Base-by-base conservation (phyloP, 208 protist genomes). In the Trypanosoma lewisi region DNA sequence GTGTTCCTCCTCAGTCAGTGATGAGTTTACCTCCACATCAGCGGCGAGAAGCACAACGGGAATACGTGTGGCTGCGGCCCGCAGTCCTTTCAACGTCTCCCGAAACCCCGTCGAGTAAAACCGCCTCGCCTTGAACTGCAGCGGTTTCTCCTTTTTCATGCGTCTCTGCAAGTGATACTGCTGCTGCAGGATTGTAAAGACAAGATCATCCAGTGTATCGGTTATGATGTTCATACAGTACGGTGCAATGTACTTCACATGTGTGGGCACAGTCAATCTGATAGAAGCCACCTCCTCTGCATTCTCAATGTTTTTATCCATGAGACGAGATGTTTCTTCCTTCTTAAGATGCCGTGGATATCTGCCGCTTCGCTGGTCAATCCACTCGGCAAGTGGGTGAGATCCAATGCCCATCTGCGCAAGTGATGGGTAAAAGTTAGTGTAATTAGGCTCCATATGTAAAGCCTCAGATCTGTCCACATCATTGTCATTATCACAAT, bases 21-120 rank as follows among this genome's bases (percentile, higher is more conserved):
- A 27, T 2, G 48, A 61, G 1, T 57, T 49, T 1, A 63, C 28
- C 48, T 91, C 85, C 41, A 91, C 64, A 53, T 91, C 85, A 0
- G 79, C 34, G 19, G 85, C 82, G 12, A 91, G 53, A 25, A 91
- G 30, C 17, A 91, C 85, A 48, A 85, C 62, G 41, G 68, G 70
- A 55, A 83, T 69, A 4, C 73, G 72, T 9, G 58, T 61, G 39
- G 58, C 33, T 23, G 73, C 72, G 0, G 78, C 73, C 11, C 73
- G 69, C 4, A 87, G 64, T 39, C 45, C 73, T 68, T 82, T 83
- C 42, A 87, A n/a, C 19, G 73, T 82, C 45, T 91, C 81, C 14
- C 78, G 70, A 17, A 91, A 63, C n/a, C 85, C 85, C 19, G 76
- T 75, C 16, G 83, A 75, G 55, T 88, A 91, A 7, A 78, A 74